These are phyloP conservation scores for Picea sitchensis DNA, from an alignment of 75 land plant species.

Conservation along the genomic window DNA sequence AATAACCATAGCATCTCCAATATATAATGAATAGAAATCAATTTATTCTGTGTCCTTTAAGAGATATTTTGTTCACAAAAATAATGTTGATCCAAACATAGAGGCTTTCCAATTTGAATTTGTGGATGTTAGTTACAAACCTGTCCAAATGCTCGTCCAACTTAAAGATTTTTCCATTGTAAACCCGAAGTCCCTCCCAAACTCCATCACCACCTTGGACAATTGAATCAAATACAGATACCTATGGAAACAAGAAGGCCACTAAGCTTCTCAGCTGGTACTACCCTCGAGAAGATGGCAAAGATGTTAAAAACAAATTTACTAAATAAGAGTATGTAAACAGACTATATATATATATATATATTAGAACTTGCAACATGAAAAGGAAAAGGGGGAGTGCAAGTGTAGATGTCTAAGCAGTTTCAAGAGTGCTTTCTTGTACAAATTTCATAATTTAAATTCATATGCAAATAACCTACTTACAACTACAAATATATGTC, in stretches of 20 bases:
- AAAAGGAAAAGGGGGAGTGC: not conserved
- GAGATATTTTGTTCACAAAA: not conserved
- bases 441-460: not conserved
- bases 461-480: not conserved
- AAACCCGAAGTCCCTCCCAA: slow-evolving; percentile 96
- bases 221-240: slow-evolving; percentile 96
- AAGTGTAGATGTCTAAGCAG: not conserved
- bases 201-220: slow-evolving; percentile 99
- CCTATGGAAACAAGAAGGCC: slow-evolving; percentile 41
- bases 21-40: not conserved
- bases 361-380: no score
- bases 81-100: not conserved
- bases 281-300: not conserved
- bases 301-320: not conserved
- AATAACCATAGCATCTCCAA: not conserved
- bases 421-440: not conserved
- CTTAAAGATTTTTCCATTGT: slow-evolving; percentile 88
- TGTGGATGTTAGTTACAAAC: slow-evolving; percentile 25
- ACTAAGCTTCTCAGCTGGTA: not conserved
- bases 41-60: not conserved
- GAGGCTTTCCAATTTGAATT: not conserved
- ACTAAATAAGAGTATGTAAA: not conserved
- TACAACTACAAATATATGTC: not conserved
- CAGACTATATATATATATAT: not conserved
- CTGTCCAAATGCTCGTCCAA: slow-evolving; percentile 92